phyloP scores from a whole-genome alignment of 225 moss, liverwort and hornwort genomes.

The Physcomitrium patens region DNA sequence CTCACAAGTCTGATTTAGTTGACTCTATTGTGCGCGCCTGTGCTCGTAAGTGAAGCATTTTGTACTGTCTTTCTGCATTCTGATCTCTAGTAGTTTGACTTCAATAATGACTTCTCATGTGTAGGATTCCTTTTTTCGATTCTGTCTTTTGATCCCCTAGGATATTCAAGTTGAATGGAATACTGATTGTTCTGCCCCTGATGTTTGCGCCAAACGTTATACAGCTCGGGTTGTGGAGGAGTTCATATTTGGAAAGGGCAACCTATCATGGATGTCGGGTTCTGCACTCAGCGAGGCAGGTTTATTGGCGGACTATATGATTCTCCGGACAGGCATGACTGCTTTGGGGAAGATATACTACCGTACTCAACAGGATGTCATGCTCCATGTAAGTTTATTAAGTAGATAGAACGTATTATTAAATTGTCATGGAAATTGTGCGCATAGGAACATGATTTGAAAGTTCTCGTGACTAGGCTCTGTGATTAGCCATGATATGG shows the following conservation, averaged over 20 bases:
- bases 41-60: slow-evolving; percentile 72
- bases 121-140: slow-evolving; percentile 22
- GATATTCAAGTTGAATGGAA: slow-evolving; percentile 6
- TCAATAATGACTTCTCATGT: slow-evolving; percentile 13
- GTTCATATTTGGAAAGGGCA: slow-evolving; percentile 84
- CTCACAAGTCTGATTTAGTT: slow-evolving; percentile 75
- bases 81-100: slow-evolving; percentile 11
- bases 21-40: slow-evolving; percentile 92
- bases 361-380: slow-evolving; percentile 96
- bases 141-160: neutral
- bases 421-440: too few species aligned
- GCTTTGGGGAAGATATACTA: slow-evolving; percentile 92
- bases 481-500: slow-evolving; percentile 16
- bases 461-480: neutral
- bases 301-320: slow-evolving; percentile 88
- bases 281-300: slow-evolving; percentile 96
- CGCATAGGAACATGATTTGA: neutral
- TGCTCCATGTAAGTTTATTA: slow-evolving; percentile 80
- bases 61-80: neutral
- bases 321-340: slow-evolving; percentile 94
- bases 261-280: slow-evolving; percentile 98
- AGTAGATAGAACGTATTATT: neutral
- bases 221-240: slow-evolving; percentile 96
- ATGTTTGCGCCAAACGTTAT: slow-evolving; percentile 26
- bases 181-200: slow-evolving; percentile 18